Evolutionary conservation across 768 basidiomycete species (phyloP), one percentile per base, ranked within the genome.

Genomic region (Sarcomyxa edulis): DNA sequence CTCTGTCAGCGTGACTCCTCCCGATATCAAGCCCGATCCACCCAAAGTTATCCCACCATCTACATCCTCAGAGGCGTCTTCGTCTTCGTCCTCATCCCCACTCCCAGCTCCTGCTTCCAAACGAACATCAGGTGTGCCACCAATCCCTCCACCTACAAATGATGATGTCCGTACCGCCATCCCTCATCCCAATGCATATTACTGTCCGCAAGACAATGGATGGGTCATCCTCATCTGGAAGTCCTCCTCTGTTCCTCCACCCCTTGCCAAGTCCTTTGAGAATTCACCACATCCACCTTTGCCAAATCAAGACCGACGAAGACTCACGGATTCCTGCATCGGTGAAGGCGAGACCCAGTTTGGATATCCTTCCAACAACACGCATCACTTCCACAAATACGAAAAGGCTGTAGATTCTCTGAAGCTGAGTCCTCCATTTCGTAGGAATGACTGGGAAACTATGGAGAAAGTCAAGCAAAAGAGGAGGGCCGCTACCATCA

Each of bases 341-440:
- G 72, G 64, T 3, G 68, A 71, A 20, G 64, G 52, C 6, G 70
- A 70, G n/a, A 66, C 72, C 30, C 56, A 66, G 0, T 70, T 68
- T 40, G 55, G 72, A 48, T n/a, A n/a, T n/a, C 32, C 61, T 44
- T 36, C 50, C 20, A 85, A 88, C 58, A 64, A 72, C 51, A 84
- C 85, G 0, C 89, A 92, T 50, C 89, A 92, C 52, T 90, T 85
- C 49, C 89, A 92, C 55, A 71, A 68, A 39, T 90, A 89, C 48
- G 68, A 69, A 35, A 74, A 68, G 44, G 83, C 84, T 2, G 71
- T 89, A 21, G 82, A 87, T 51, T 69, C 82, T n/a, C 62, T 69
- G 32, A 75, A 74, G 46, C 71, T 91, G 15, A 76, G 72, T 10
- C 78, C 81, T 8, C 78, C 84, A 7, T 67, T 69, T 39, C 68